Evolutionary conservation across 192 early-diverging fungal species (phyloP), one percentile per base, ranked within the genome.

Genomic region (Pilaira anomala): DNA sequence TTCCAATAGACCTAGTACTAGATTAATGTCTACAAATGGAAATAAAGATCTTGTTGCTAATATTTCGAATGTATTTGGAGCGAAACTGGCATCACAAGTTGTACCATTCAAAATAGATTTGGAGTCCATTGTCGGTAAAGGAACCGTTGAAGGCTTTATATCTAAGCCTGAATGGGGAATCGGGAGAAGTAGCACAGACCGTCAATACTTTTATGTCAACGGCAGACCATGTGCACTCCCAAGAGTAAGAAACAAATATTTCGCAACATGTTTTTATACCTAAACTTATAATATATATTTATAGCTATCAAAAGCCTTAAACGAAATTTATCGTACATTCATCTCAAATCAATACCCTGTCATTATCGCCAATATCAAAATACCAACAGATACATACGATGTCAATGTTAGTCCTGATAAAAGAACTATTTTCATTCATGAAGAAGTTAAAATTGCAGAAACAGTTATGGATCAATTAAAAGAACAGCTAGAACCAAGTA

Each of bases 341-440:
- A 83, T 85, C 41, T 77, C 84, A 4, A 78, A 88, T 16, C 86
- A 91, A 63, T 93, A 89, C 59, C 96, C 96, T 0, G 83, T 94
- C 24, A 67, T 89, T 40, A 78, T 93, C 14, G 79, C 90, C 12
- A 80, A 90, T 42, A 68, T 98, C 18, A 68, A 66, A 22, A 48
- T 92, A 41, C 70, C 76, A 1, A 80, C 81, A 18, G 86, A 75
- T 9, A 73, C 75, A 12, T 87, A 90, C 28, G 95, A 99, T 81
- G 91, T 96, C 26, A 98, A 98, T 61, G 82, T 98, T 22, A 93
- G 90, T 22, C 97, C 97, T 1, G 91, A 98, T 69, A 98, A 98
- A 63, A 83, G 95, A 28, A 97, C 89, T 0, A 80, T 98, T 18
- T 77, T 96, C 65, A 67, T 98, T 9, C 86, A 95, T 48, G 75